Evolutionary conservation across 2,329 filamentous ascomycete genomes (phyloP).

Genomic region (Colletotrichum spaethianum): DNA sequence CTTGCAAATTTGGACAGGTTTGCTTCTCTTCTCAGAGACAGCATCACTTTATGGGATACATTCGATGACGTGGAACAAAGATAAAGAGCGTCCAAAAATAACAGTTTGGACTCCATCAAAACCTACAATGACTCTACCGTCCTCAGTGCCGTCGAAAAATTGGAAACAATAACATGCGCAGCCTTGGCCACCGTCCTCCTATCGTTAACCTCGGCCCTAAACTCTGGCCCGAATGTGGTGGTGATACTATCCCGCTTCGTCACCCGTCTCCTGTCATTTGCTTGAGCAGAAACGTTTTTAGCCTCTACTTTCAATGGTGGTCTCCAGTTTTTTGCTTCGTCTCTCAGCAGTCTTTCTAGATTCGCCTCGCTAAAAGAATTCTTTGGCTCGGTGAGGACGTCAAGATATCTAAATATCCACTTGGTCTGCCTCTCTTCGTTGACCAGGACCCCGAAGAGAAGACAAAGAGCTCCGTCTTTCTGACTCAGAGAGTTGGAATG

Average conservation of each 20-base stretch:
- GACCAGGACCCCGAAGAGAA: constrained; percentile 6
- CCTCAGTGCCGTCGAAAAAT: background rate
- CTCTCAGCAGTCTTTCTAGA: constrained; percentile 2
- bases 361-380: background rate
- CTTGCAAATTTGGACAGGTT: no score
- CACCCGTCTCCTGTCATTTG: constrained; percentile 1
- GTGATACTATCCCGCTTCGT: constrained; percentile 13
- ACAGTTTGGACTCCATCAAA: no score
- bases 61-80: background rate
- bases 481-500: background rate
- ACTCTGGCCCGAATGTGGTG: constrained; percentile 14
- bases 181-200: constrained; percentile 7
- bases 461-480: background rate
- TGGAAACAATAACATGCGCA: constrained; percentile 1
- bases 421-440: background rate
- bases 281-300: background rate
- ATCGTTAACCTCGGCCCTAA: constrained; percentile 16
- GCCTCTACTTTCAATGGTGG: background rate
- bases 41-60: background rate
- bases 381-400: background rate
- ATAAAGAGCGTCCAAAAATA: background rate
- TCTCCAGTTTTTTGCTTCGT: constrained; percentile 1
- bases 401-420: constrained; percentile 14
- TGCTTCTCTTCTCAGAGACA: background rate
- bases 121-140: background rate